phyloP scores from a whole-genome alignment of 2,329 filamentous ascomycete species.

The Phaeosphaeriaceae sp. region DNA sequence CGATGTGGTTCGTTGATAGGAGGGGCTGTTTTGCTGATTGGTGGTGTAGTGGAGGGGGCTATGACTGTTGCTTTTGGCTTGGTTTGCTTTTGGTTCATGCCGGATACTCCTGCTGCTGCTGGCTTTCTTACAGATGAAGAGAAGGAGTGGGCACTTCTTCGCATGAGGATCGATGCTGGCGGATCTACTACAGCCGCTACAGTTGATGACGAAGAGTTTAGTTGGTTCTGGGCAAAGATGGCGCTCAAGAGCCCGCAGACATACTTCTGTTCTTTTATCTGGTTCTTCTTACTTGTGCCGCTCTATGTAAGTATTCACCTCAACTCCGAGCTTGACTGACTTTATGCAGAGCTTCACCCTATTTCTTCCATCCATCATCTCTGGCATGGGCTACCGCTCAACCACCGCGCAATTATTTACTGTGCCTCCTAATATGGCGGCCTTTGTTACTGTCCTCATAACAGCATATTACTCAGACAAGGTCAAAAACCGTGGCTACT shows the following conservation, averaged over 20 bases:
- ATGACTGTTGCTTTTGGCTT: constrained; percentile 48
- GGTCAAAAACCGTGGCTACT: constrained; percentile 48
- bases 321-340: constrained; percentile 6
- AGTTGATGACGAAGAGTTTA: constrained; percentile 49
- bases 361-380: constrained; percentile 49
- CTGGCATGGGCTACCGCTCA: constrained; percentile 48
- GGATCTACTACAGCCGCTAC: constrained; percentile 26
- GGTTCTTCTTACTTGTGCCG: constrained; percentile 51
- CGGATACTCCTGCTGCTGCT: constrained; percentile 54
- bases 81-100: constrained; percentile 58
- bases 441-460: constrained; percentile 43
- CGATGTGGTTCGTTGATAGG: too few species aligned
- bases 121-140: constrained; percentile 39
- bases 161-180: constrained; percentile 38
- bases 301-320: constrained; percentile 43
- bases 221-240: constrained; percentile 51
- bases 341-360: constrained; percentile 40
- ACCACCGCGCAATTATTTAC: constrained; percentile 47
- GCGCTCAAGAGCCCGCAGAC: constrained; percentile 41
- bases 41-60: constrained; percentile 44
- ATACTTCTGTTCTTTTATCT: constrained; percentile 48
- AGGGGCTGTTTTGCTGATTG: constrained; percentile 1
- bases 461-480: constrained; percentile 56
- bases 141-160: constrained; percentile 28
- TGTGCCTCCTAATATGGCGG: constrained; percentile 53